These are phyloP conservation scores for Starmerella powellii DNA, from an alignment of 805 yeast genomes.

Conservation along the genomic window DNA sequence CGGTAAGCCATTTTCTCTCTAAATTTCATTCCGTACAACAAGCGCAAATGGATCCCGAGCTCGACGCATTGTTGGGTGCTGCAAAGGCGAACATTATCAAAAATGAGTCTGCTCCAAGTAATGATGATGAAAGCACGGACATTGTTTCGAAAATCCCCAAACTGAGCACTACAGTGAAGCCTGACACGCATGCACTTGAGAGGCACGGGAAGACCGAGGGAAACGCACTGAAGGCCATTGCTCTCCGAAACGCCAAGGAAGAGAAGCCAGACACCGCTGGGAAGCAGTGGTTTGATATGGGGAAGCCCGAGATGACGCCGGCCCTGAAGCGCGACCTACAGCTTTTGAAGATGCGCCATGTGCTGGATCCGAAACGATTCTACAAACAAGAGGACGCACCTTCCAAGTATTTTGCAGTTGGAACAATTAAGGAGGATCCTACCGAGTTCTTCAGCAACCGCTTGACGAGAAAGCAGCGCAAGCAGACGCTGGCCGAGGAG, in stretches of 20 bases:
- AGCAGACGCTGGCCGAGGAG: conserved; percentile 69
- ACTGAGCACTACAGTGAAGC: conserved; percentile 1
- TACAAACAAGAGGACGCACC: conserved; percentile 63
- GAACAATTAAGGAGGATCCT: conserved; percentile 74
- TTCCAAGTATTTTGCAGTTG: conserved; percentile 76
- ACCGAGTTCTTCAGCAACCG: conserved; percentile 64
- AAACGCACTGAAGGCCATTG: conserved; percentile 16
- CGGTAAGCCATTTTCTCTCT: too few relatives aligned
- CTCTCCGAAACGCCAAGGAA: conserved; percentile 23
- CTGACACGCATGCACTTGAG: background rate
- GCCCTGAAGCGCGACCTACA: conserved; percentile 63
- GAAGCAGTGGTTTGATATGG: conserved; percentile 67
- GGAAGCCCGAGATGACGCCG: conserved; percentile 61
- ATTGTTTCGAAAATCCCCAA: background rate
- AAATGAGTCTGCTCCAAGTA: conserved; percentile 3
- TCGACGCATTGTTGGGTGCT: conserved; percentile 10
- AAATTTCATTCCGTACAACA: too few relatives aligned
- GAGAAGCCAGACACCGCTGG: conserved; percentile 36
- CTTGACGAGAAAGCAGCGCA: conserved; percentile 58
- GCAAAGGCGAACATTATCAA: conserved; percentile 12
- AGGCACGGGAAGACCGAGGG: background rate
- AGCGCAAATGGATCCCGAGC: conserved; percentile 10
- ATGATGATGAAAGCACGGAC: conserved; percentile 23
- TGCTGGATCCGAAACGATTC: conserved; percentile 88
- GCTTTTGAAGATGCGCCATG: conserved; percentile 73